phyloP scores from a whole-genome alignment of 2,329 filamentous ascomycete species.

The Aureobasidium sp. region DNA sequence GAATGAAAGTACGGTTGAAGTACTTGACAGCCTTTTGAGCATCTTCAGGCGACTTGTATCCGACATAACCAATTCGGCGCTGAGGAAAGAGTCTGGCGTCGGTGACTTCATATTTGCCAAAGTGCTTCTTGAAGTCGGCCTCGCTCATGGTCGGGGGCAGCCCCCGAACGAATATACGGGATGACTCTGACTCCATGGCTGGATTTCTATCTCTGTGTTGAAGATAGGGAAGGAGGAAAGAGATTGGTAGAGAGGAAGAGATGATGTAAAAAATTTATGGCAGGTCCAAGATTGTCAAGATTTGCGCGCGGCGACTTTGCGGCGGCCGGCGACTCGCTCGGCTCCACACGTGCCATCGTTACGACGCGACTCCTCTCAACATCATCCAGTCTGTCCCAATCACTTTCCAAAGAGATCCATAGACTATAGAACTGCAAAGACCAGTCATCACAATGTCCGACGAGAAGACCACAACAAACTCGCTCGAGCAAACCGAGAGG shows the following conservation, averaged over 20 bases:
- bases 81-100: slow-evolving; percentile 87
- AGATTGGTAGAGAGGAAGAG: not conserved
- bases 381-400: not conserved
- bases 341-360: slow-evolving; percentile 2
- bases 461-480: slow-evolving; percentile 19
- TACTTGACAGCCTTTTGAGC: slow-evolving; percentile 81
- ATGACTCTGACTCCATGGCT: slow-evolving; percentile 56
- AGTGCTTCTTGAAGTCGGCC: slow-evolving; percentile 81
- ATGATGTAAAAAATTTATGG: slow-evolving; percentile 13
- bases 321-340: slow-evolving; percentile 9
- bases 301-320: slow-evolving; percentile 9
- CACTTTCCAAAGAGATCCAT: not conserved
- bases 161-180: slow-evolving; percentile 61
- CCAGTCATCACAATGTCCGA: slow-evolving; percentile 26
- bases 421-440: not conserved
- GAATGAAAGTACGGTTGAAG: slow-evolving; percentile 91
- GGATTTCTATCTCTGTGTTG: not conserved
- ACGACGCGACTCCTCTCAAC: slow-evolving; percentile 10
- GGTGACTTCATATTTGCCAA: slow-evolving; percentile 71
- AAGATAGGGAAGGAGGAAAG: not conserved
- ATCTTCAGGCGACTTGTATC: slow-evolving; percentile 75
- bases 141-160: slow-evolving; percentile 80
- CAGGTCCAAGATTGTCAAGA: not conserved
- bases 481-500: slow-evolving; percentile 45
- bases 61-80: slow-evolving; percentile 89